Conservation (phyloP, 2,329 filamentous ascomycete species). For the Colletotrichum viniferum region DNA sequence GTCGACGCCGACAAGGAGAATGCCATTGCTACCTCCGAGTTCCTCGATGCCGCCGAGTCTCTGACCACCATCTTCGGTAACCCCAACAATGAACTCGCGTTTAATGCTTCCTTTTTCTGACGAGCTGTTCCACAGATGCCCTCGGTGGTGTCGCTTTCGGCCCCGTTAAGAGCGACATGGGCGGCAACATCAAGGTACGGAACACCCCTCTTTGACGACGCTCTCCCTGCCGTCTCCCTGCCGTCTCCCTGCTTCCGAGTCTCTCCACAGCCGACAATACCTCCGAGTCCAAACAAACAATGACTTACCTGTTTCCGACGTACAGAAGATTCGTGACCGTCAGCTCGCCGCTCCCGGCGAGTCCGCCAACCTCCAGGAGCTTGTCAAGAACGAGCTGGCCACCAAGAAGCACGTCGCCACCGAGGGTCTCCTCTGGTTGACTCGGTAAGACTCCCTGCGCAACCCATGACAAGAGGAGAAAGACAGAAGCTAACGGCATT, state of each 20-base stretch:
- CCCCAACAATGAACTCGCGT: neutral
- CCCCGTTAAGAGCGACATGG: constrained; percentile 90
- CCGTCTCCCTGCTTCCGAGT: neutral
- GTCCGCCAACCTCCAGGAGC: constrained; percentile 83
- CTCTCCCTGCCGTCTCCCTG: neutral
- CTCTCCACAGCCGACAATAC: neutral
- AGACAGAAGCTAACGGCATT: neutral
- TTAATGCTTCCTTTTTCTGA: neutral
- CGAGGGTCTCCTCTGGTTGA: constrained; percentile 90
- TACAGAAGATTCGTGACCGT: constrained; percentile 85
- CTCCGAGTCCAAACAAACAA: neutral
- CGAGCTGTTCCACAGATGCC: constrained; percentile 48
- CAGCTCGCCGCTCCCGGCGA: constrained; percentile 78
- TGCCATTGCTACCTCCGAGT: constrained; percentile 81
- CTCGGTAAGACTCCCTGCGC: constrained; percentile 63
- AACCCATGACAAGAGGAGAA: neutral
- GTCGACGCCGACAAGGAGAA: constrained; percentile 75
- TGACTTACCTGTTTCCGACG: neutral
- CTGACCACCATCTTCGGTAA: constrained; percentile 86
- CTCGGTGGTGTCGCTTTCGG: constrained; percentile 78
- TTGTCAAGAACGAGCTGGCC: constrained; percentile 87
- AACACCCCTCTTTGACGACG: neutral
- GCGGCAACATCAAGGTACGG: constrained; percentile 85
- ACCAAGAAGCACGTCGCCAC: constrained; percentile 86
- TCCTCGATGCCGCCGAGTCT: constrained; percentile 89